Conservation (phyloP, 768 basidiomycete genomes). For the Auriscalpium vulgare region DNA sequence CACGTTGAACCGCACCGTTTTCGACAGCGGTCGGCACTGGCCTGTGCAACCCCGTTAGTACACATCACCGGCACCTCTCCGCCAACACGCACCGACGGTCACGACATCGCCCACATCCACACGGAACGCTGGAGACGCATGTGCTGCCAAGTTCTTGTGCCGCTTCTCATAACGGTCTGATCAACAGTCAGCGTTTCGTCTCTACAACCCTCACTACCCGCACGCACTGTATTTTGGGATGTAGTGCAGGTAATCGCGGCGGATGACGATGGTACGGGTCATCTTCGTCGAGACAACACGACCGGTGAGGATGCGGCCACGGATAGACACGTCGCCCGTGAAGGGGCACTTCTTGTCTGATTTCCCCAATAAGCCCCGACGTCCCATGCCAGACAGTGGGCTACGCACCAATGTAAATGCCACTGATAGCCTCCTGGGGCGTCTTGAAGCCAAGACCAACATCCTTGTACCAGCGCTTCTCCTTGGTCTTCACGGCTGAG, state of each 20-base stretch:
- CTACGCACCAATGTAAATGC: conserved; percentile 87
- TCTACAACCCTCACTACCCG: not conserved
- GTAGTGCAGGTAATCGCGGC: conserved; percentile 91
- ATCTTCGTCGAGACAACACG: conserved; percentile 98
- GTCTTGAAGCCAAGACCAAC: conserved; percentile 97
- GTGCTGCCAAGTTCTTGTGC: conserved; percentile 97
- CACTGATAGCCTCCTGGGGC: conserved; percentile 89
- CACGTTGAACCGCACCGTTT: conserved; percentile 99
- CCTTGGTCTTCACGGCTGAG: conserved; percentile 84
- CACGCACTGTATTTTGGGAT: conserved; percentile 95
- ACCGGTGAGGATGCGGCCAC: conserved; percentile 97
- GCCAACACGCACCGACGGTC: conserved; percentile 72
- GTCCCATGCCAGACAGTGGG: not conserved
- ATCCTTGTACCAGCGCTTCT: conserved; percentile 99
- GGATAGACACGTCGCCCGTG: conserved; percentile 94
- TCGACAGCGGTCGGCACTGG: conserved; percentile 98
- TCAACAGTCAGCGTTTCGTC: not conserved
- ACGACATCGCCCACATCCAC: conserved; percentile 90
- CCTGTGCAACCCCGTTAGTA: conserved; percentile 37
- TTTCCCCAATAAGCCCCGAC: not conserved
- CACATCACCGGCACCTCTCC: not conserved
- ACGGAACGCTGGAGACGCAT: conserved; percentile 98
- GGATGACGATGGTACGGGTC: conserved; percentile 97
- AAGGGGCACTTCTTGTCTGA: conserved; percentile 99
- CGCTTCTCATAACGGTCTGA: conserved; percentile 96